These are phyloP conservation scores for Euryodendron excelsum DNA, from an alignment of 148 eudicot genomes.

Conservation along the genomic window DNA sequence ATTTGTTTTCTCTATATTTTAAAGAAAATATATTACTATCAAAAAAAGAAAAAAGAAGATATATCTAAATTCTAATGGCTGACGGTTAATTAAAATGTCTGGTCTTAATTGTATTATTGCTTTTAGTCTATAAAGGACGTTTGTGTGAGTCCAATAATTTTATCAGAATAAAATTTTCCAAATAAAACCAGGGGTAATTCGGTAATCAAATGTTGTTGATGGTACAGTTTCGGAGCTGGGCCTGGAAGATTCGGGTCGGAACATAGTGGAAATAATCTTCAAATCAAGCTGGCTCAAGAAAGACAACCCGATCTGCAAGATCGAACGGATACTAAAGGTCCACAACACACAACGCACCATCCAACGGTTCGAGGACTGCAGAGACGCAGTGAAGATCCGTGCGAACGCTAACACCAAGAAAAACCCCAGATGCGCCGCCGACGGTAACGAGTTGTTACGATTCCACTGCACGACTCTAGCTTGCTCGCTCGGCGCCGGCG, in stretches of 20 bases:
- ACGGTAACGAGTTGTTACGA: slow-evolving; percentile 87
- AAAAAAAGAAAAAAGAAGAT: too few species aligned
- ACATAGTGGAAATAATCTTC: slow-evolving; percentile 94
- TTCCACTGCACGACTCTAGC: slow-evolving; percentile 69
- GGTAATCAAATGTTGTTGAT: neutral
- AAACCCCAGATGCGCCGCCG: slow-evolving; percentile 95
- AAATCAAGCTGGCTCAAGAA: slow-evolving; percentile 93
- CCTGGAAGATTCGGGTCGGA: slow-evolving; percentile 89
- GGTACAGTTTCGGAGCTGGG: slow-evolving; percentile 79
- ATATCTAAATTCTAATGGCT: too few species aligned
- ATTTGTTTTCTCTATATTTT: too few species aligned
- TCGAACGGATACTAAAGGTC: slow-evolving; percentile 91
- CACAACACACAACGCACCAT: slow-evolving; percentile 82
- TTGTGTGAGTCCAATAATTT: too few species aligned
- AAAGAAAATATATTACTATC: too few species aligned
- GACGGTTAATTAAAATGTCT: too few species aligned
- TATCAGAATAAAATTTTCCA: too few species aligned
- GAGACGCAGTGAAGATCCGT: slow-evolving; percentile 69
- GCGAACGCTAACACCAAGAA: slow-evolving; percentile 46
- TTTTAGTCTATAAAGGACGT: too few species aligned
- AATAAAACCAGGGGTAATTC: too few species aligned
- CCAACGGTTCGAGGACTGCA: slow-evolving; percentile 92
- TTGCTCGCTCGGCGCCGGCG: slow-evolving; percentile 84
- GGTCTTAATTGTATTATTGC: too few species aligned
- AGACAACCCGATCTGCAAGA: slow-evolving; percentile 70